phyloP scores from a whole-genome alignment of 768 basidiomycete genomes.

The Agaricus subrufescens region DNA sequence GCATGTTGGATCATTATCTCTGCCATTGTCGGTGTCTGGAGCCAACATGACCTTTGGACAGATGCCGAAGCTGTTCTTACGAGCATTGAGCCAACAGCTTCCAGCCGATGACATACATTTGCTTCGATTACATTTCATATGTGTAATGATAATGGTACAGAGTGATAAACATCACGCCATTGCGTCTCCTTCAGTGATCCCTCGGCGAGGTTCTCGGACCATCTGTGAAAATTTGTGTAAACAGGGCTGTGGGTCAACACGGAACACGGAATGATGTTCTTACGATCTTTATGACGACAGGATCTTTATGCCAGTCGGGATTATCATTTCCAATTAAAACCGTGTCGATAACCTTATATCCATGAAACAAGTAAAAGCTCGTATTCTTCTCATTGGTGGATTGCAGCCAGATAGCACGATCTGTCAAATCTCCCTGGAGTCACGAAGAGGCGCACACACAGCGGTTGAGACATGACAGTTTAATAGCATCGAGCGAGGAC shows the following conservation, averaged over 20 bases:
- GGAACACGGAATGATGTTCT: neutral
- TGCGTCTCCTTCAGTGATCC: no score
- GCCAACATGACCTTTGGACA: conserved; percentile 75
- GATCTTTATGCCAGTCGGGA: conserved; percentile 18
- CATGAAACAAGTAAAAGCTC: conserved; percentile 22
- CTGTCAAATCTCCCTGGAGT: conserved; percentile 17
- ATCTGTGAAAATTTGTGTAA: conserved; percentile 13
- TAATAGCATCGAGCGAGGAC: neutral
- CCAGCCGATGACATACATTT: no score
- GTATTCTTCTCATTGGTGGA: conserved; percentile 20
- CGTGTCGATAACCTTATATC: conserved; percentile 18
- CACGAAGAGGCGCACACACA: neutral
- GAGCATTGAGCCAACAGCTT: neutral
- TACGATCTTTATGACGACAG: conserved; percentile 19
- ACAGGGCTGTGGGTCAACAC: neutral
- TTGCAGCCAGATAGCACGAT: conserved; percentile 15
- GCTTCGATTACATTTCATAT: neutral
- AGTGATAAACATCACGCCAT: neutral
- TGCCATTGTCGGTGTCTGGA: conserved; percentile 65
- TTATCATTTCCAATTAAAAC: conserved; percentile 18
- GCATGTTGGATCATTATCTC: conserved; percentile 76
- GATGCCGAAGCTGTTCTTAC: conserved; percentile 59
- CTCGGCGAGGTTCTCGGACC: conserved; percentile 14
- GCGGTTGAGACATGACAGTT: neutral
- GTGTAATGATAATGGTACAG: no score